Percentiles rank a stretch among this genome's conserved stretches.
phyloP scores from a whole-genome alignment of 1,139 yeast genomes.

The Hyphopichia pseudoburtonii region DNA sequence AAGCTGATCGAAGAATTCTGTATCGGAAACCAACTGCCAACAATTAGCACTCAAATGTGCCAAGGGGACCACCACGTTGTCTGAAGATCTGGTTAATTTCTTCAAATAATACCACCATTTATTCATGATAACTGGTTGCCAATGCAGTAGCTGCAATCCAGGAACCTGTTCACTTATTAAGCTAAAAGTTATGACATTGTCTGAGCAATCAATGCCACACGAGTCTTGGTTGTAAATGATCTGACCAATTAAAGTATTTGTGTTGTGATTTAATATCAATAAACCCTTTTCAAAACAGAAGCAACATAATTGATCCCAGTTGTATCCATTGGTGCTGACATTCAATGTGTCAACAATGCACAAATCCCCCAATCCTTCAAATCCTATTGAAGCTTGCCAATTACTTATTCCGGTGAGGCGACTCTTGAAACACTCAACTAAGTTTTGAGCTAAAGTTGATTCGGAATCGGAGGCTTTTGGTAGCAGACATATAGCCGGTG shows the following conservation, averaged over 20 bases:
- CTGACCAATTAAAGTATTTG: slow-evolving; percentile 32
- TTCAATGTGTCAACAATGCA: slow-evolving; percentile 46
- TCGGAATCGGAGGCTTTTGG: slow-evolving; percentile 12
- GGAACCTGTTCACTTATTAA: slow-evolving; percentile 44
- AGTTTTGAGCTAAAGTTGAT: slow-evolving; percentile 12
- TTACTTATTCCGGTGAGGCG: slow-evolving; percentile 4
- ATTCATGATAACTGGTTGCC: slow-evolving; percentile 31
- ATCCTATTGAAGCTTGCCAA: slow-evolving; percentile 2
- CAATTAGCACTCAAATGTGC: slow-evolving; percentile 53
- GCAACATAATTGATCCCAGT: slow-evolving; percentile 36
- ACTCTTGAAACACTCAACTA: slow-evolving; percentile 5
- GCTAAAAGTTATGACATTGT: slow-evolving; percentile 32
- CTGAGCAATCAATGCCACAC: slow-evolving; percentile 20
- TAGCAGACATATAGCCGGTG: slow-evolving; percentile 22
- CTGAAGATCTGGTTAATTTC: slow-evolving; percentile 14
- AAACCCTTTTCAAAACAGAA: slow-evolving; percentile 41
- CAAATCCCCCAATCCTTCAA: slow-evolving; percentile 23
- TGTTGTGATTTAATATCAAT: slow-evolving; percentile 33
- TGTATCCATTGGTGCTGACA: slow-evolving; percentile 34
- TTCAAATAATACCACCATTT: slow-evolving; percentile 42
- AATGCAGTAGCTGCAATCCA: slow-evolving; percentile 41
- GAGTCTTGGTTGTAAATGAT: slow-evolving; percentile 30
- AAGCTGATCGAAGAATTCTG: neutral
- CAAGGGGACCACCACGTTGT: slow-evolving; percentile 27
- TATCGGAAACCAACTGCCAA: slow-evolving; percentile 47